Evolutionary conservation across 306 rosid genomes (phyloP).

Genomic region (Trichosanthes truncata): DNA sequence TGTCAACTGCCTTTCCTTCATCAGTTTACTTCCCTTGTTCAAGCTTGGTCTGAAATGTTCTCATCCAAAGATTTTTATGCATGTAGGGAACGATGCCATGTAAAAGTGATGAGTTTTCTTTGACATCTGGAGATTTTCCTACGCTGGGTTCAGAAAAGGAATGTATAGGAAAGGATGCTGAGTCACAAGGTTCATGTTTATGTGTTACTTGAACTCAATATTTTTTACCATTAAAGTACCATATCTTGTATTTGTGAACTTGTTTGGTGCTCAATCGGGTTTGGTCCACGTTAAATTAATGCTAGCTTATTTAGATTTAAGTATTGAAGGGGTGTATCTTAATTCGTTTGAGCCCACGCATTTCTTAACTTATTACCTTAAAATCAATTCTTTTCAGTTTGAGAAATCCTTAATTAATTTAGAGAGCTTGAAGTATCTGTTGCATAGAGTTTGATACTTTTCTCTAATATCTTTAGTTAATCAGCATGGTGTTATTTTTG

Average conservation of each 20-base stretch:
- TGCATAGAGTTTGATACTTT: not conserved
- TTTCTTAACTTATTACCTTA: not conserved
- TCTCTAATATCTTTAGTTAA: not conserved
- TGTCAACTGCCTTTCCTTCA: not conserved
- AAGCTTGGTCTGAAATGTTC: slow-evolving; percentile 8
- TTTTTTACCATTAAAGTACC: not conserved
- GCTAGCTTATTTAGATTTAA: not conserved
- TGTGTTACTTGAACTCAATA: slow-evolving; percentile 7
- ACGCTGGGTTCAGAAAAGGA: slow-evolving; percentile 92
- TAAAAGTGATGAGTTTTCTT: slow-evolving; percentile 65
- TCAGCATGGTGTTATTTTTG: not conserved
- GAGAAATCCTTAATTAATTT: not conserved
- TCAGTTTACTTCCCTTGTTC: not conserved
- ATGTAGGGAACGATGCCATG: slow-evolving; percentile 50
- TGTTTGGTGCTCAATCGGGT: not conserved
- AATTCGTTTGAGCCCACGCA: not conserved
- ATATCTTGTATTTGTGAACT: slow-evolving; percentile 1
- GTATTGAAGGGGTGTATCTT: not conserved
- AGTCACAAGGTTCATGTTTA: slow-evolving; percentile 46
- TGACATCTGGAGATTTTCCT: slow-evolving; percentile 90
- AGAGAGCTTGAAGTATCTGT: not conserved
- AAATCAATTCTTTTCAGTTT: not conserved
- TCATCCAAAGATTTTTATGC: slow-evolving; percentile 4
- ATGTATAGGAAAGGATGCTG: slow-evolving; percentile 42
- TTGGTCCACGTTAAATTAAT: not conserved